Evolutionary conservation across 306 rosid genomes (phyloP).

Genomic region (Styphnolobium japonicum): DNA sequence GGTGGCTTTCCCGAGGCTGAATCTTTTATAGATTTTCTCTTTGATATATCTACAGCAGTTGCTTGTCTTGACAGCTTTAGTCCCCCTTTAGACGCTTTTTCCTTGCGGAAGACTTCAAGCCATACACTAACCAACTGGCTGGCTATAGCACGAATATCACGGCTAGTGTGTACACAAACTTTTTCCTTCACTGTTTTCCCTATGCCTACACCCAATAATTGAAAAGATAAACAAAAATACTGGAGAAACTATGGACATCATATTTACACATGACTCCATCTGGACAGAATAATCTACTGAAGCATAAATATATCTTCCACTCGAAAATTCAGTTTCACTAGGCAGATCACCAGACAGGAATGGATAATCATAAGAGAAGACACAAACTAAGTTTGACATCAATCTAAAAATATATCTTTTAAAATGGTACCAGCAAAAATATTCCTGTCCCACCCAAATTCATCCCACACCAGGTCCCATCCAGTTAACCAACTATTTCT

Average conservation of each 20-base stretch:
- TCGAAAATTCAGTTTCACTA: conserved; percentile 5
- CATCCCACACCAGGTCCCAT: background rate
- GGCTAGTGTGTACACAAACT: conserved; percentile 99
- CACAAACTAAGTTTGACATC: conserved; percentile 2
- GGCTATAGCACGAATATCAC: conserved; percentile 97
- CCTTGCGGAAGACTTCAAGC: conserved; percentile 98
- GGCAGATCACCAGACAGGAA: conserved; percentile 10
- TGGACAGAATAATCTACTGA: background rate
- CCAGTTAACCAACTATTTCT: background rate
- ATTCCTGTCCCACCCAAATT: background rate
- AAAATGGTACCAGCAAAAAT: conserved; percentile 4
- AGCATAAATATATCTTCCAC: conserved; percentile 11
- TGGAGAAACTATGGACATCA: conserved; percentile 13
- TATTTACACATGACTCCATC: conserved; percentile 13
- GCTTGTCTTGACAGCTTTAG: conserved; percentile 68
- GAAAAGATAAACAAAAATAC: conserved; percentile 25
- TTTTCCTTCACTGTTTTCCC: conserved; percentile 98
- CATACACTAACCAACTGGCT: conserved; percentile 96
- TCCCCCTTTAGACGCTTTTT: conserved; percentile 84
- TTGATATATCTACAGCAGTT: conserved; percentile 57
- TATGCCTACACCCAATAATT: conserved; percentile 61
- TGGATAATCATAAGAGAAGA: conserved; percentile 5
- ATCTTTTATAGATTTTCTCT: conserved; percentile 67
- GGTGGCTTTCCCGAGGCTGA: conserved; percentile 86
- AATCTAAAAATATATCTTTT: background rate